Conservation (phyloP, 768 basidiomycete species). For the Rhizopogon vulgaris region DNA sequence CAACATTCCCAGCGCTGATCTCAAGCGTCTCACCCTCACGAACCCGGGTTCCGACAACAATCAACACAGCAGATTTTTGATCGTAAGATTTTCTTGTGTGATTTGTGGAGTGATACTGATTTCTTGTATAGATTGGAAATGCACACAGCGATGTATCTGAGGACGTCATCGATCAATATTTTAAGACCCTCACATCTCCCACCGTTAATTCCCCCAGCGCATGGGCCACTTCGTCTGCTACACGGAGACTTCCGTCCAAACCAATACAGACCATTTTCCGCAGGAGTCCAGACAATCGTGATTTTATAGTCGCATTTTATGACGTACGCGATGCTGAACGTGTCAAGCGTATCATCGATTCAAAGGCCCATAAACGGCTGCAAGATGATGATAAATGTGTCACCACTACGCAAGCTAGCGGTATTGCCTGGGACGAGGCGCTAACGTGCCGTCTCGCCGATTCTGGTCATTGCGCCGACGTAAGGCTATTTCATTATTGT, state of each 20-base stretch:
- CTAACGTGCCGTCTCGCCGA: slow-evolving; percentile 39
- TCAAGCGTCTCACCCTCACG: slow-evolving; percentile 16
- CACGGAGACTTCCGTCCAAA: slow-evolving; percentile 9
- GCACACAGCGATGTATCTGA: slow-evolving; percentile 28
- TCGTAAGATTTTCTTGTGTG: slow-evolving; percentile 12
- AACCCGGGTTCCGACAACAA: slow-evolving; percentile 13
- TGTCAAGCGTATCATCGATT: slow-evolving; percentile 37
- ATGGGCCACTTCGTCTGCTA: neutral
- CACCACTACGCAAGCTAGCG: neutral
- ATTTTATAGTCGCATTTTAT: slow-evolving; percentile 55
- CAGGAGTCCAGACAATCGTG: slow-evolving; percentile 43
- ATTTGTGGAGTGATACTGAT: slow-evolving; percentile 5
- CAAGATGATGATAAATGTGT: slow-evolving; percentile 5
- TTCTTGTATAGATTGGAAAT: slow-evolving; percentile 32
- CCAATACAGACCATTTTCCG: slow-evolving; percentile 54
- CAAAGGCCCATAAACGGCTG: slow-evolving; percentile 7
- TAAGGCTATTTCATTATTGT: slow-evolving; percentile 17
- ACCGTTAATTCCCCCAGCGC: slow-evolving; percentile 4
- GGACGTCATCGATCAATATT: slow-evolving; percentile 24
- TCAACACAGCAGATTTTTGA: slow-evolving; percentile 26
- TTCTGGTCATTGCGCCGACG: slow-evolving; percentile 40
- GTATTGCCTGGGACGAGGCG: slow-evolving; percentile 20
- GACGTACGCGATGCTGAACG: slow-evolving; percentile 50
- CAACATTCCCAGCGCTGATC: slow-evolving; percentile 12
- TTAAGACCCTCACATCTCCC: slow-evolving; percentile 19